Evolutionary conservation across 371 early-diverging fungal genomes (phyloP).

Genomic region (Mortierella sp.): DNA sequence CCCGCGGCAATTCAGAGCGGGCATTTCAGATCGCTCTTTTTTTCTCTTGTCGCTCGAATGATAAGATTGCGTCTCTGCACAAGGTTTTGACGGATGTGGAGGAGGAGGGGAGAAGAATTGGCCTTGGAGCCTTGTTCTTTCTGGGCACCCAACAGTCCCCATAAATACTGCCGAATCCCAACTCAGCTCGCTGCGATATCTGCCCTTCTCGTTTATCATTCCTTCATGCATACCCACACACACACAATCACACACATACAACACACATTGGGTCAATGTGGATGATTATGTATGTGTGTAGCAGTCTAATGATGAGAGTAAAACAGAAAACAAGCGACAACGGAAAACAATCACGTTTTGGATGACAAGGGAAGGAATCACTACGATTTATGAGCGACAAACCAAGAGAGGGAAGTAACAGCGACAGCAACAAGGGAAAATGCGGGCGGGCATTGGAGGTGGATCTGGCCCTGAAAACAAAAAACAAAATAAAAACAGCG

Average conservation of each 20-base stretch:
- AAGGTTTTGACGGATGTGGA: no score
- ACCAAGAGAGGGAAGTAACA: not conserved
- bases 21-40: no score
- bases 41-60: no score
- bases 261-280: not conserved
- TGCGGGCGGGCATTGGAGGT: conserved; percentile 9
- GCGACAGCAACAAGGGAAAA: not conserved
- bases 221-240: not conserved
- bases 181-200: not conserved
- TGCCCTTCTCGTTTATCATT: not conserved
- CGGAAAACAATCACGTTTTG: not conserved
- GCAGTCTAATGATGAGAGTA: no score
- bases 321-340: not conserved
- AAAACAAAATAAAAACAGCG: not conserved
- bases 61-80: no score
- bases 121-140: not conserved
- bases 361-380: not conserved
- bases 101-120: no score
- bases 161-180: not conserved
- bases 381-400: not conserved
- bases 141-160: not conserved
- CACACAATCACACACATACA: not conserved
- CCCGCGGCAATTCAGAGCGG: no score
- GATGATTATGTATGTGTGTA: no score
- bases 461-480: conserved; percentile 7